Base-by-base conservation (phyloP, 176 grass and related monocot genomes). In the Stipa capillata region DNA sequence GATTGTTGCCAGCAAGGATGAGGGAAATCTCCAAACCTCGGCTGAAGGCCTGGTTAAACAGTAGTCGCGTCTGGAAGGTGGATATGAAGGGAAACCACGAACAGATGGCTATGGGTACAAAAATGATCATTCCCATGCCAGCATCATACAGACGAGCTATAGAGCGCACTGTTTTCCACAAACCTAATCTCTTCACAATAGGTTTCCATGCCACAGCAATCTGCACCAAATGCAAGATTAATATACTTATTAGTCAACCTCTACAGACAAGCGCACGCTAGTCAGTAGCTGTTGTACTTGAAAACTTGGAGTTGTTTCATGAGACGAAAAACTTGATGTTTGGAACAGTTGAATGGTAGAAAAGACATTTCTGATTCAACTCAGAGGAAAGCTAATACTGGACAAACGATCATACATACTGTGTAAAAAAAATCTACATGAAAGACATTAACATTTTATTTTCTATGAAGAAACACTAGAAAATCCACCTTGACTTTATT, bases 21-120 rank as follows among this genome's bases (percentile, higher is more conserved):
- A 97, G 89, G 68, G 94, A 97, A 6, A 97, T 97, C 91, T 97
- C 94, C 86, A 97, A 77, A 80, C 94, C 94, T 73, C 94, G 89
- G 79, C 94, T 97, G 78, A 97, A 97, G 2, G 94, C 94, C 73
- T 97, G 94, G 79, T 97, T 97, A 67, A 84, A 97, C 52, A 97
- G 87, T 74, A 97, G 94, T 23, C 94, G 69, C 4, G 91, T 97
- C 84, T 97, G 94, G 86, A 97, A 97, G 37, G 94, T 97, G 10
- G 89, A 93, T 74, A 94, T 87, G 36, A 94, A 94, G 27, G 91
- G 91, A 80, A 94, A 90, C 91, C 91, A 94, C 4, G 91, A 94
- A 37, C 65, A 91, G 15, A 94, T 86, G 12, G 91, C 91, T 44
- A 94, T 83, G 12, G 91, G 91, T 3, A 94, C 54, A 56, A 94